Evolutionary conservation across 495 filamentous ascomycete genomes (phyloP).

Genomic region (Podospora tetraspora): DNA sequence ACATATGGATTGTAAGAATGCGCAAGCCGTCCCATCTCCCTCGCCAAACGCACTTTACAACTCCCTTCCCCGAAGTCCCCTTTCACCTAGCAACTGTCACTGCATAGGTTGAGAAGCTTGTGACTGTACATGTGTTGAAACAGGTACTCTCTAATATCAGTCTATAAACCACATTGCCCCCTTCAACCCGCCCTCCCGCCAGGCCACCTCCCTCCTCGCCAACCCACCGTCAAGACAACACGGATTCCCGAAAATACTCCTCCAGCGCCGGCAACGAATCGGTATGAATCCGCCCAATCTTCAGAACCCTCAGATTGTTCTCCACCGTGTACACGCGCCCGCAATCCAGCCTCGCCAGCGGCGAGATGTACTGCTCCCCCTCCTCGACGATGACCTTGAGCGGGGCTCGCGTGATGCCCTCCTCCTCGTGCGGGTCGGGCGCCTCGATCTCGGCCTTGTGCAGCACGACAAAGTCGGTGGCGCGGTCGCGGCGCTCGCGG

Average conservation of each 20-base stretch:
- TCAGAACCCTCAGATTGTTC: slow-evolving; percentile 27
- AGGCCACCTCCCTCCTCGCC: not conserved
- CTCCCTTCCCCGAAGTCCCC: too few species aligned
- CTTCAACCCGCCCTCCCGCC: too few species aligned
- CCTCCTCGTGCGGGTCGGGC: slow-evolving; percentile 20
- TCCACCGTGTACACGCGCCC: slow-evolving; percentile 33
- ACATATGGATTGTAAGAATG: too few species aligned
- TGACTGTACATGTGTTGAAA: not conserved
- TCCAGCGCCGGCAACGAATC: slow-evolving; percentile 20
- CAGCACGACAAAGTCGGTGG: slow-evolving; percentile 27
- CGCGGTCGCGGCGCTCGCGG: slow-evolving; percentile 11
- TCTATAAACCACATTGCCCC: not conserved
- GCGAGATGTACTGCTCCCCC: slow-evolving; percentile 26
- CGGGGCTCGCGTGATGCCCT: slow-evolving; percentile 23
- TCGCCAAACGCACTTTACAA: too few species aligned
- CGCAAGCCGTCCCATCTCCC: too few species aligned
- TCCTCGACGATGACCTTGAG: slow-evolving; percentile 32
- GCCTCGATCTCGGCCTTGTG: slow-evolving; percentile 20
- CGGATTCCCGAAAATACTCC: slow-evolving; percentile 24
- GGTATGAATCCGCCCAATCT: slow-evolving; percentile 31
- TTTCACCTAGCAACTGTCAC: too few species aligned
- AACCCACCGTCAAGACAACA: not conserved
- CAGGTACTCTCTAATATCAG: not conserved
- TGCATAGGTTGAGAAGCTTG: not conserved
- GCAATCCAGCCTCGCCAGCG: slow-evolving; percentile 30